A percentile compares a stretch with the other conserved stretches of the same genome.
Evolutionary conservation across 768 basidiomycete species (phyloP).

Genomic region (Lactifluus piperatus): DNA sequence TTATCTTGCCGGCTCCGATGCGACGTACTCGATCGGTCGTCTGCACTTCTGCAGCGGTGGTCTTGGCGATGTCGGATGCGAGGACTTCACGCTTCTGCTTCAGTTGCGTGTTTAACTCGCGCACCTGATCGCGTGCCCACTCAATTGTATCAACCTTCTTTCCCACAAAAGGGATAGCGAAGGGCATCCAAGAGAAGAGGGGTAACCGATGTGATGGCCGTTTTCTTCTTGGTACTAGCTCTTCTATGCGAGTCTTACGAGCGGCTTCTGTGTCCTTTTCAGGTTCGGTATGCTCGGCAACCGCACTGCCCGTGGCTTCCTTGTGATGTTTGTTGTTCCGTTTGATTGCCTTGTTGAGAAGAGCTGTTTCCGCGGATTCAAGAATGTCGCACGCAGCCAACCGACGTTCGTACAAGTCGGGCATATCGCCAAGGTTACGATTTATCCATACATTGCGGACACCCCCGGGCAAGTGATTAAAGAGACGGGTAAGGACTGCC

Average conservation of each 20-base stretch:
- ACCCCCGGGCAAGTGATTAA: slow-evolving; percentile 82
- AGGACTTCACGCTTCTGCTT: slow-evolving; percentile 24
- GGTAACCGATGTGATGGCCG: slow-evolving; percentile 75
- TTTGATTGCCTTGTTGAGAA: slow-evolving; percentile 72
- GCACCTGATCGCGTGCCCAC: slow-evolving; percentile 76
- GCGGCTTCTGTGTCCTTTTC: slow-evolving; percentile 27
- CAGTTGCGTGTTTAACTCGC: slow-evolving; percentile 28
- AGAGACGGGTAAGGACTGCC: slow-evolving; percentile 54
- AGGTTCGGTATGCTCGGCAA: not conserved
- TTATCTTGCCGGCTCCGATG: slow-evolving; percentile 22
- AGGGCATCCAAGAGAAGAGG: slow-evolving; percentile 40
- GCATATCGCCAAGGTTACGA: slow-evolving; percentile 80
- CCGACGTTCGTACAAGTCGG: slow-evolving; percentile 72
- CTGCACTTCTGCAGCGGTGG: slow-evolving; percentile 19
- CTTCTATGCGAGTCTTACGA: slow-evolving; percentile 24
- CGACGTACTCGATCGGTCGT: slow-evolving; percentile 18
- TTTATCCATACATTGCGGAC: slow-evolving; percentile 91
- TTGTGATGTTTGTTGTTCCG: slow-evolving; percentile 49
- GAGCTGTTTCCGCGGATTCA: slow-evolving; percentile 74
- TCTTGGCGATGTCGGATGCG: slow-evolving; percentile 25
- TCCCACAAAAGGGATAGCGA: slow-evolving; percentile 60
- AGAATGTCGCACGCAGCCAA: slow-evolving; percentile 66
- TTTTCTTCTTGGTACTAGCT: slow-evolving; percentile 57
- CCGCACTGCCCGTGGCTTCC: slow-evolving; percentile 27
- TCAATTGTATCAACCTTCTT: slow-evolving; percentile 90